Percentiles rank a stretch among this genome's conserved stretches.
phyloP scores from a whole-genome alignment of 805 yeast species.

The Candida gorgasii region DNA sequence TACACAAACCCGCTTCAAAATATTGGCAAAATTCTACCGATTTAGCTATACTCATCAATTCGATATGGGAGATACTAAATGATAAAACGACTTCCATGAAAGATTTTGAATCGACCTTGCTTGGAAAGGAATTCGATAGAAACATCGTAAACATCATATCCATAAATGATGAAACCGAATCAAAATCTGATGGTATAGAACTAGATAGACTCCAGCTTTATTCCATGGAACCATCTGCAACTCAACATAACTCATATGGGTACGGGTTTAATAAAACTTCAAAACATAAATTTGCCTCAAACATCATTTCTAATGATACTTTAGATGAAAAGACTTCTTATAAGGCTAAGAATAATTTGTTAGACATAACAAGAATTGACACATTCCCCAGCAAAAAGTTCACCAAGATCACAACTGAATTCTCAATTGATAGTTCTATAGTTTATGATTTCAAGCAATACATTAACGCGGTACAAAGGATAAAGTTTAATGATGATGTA shows the following conservation, averaged over 20 bases:
- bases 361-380: constrained; percentile 25
- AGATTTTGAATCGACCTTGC: constrained; percentile 41
- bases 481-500: constrained; percentile 15
- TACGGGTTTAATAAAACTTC: constrained; percentile 13
- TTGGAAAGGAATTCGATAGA: constrained; percentile 44
- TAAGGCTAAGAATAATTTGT: constrained; percentile 14
- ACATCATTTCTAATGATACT: constrained; percentile 10
- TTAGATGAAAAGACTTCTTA: constrained; percentile 5
- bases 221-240: neutral
- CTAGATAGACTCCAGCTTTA: constrained; percentile 3
- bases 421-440: constrained; percentile 25
- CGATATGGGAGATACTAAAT: constrained; percentile 40
- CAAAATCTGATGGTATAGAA: neutral
- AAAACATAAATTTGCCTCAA: constrained; percentile 9
- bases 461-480: constrained; percentile 21
- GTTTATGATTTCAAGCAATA: constrained; percentile 30
- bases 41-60: constrained; percentile 27
- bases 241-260: constrained; percentile 6
- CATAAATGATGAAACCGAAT: neutral
- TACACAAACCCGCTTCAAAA: constrained; percentile 23
- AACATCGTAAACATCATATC: constrained; percentile 47
- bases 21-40: constrained; percentile 25
- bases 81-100: constrained; percentile 40
- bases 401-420: constrained; percentile 20
- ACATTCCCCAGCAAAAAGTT: constrained; percentile 26